phyloP scores from a whole-genome alignment of 73 alveolate genomes.

The Effrenium voratum region DNA sequence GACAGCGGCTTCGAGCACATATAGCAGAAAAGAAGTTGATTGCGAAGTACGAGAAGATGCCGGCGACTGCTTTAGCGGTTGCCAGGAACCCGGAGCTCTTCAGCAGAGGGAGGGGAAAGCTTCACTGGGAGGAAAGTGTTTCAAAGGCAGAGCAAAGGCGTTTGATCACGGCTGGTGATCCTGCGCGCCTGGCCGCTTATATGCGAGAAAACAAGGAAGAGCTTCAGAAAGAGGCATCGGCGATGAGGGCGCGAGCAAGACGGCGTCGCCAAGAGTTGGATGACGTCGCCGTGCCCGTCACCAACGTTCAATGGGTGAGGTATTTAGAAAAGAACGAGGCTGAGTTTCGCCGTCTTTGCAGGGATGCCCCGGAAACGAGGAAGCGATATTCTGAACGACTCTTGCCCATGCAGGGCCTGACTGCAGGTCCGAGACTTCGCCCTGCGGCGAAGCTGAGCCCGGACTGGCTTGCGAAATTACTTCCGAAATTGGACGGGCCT shows the following conservation, averaged over 20 bases:
- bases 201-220: neutral
- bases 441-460: too few species aligned
- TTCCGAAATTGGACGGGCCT: too few species aligned
- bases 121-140: neutral
- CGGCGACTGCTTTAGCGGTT: too few species aligned
- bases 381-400: too few species aligned
- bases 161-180: neutral
- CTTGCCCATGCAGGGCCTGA: too few species aligned
- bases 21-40: too few species aligned
- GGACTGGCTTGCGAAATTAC: too few species aligned
- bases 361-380: too few species aligned
- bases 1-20: too few species aligned
- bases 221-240: neutral
- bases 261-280: neutral
- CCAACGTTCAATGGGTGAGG: neutral
- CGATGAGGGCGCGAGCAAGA: neutral
- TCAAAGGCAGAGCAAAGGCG: neutral
- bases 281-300: neutral
- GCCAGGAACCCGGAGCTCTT: neutral
- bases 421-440: too few species aligned
- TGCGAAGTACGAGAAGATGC: too few species aligned
- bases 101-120: neutral
- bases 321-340: neutral
- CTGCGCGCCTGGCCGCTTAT: neutral
- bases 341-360: too few species aligned